Conservation (phyloP, 768 basidiomycete genomes). For the Calocybe cyanea region DNA sequence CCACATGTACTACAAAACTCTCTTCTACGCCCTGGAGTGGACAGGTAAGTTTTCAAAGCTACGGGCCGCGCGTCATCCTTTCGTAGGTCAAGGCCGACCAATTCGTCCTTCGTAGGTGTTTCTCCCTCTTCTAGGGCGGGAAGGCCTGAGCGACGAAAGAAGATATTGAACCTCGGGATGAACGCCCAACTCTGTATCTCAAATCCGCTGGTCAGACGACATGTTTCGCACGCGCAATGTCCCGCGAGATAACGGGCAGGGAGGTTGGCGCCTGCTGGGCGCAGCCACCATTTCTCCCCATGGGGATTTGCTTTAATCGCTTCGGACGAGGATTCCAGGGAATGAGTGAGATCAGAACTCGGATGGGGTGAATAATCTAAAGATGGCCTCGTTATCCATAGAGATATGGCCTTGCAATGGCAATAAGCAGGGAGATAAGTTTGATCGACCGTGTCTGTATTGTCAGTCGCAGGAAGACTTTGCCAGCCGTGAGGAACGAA, state of each 20-base stretch:
- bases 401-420: constrained; percentile 14
- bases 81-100: constrained; percentile 14
- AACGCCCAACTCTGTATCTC: constrained; percentile 24
- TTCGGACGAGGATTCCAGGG: constrained; percentile 6
- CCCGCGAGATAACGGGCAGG: constrained; percentile 22
- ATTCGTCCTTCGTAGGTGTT: constrained; percentile 7
- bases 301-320: constrained; percentile 11
- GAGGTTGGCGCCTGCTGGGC: constrained; percentile 13
- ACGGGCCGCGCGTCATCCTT: constrained; percentile 14
- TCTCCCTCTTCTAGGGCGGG: not conserved
- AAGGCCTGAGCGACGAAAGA: constrained; percentile 5
- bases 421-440: constrained; percentile 15
- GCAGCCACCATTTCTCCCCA: constrained; percentile 25
- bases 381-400: constrained; percentile 18
- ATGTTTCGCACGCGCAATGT: constrained; percentile 25
- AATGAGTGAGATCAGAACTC: constrained; percentile 20
- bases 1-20: constrained; percentile 29
- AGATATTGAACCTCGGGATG: constrained; percentile 19
- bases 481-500: constrained; percentile 11
- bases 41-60: constrained; percentile 22
- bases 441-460: not conserved
- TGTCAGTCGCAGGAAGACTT: not conserved
- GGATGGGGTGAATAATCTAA: constrained; percentile 7
- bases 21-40: constrained; percentile 19
- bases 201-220: constrained; percentile 21